Conservation (phyloP, 306 rosid species). For the Cucumis melo region DNA sequence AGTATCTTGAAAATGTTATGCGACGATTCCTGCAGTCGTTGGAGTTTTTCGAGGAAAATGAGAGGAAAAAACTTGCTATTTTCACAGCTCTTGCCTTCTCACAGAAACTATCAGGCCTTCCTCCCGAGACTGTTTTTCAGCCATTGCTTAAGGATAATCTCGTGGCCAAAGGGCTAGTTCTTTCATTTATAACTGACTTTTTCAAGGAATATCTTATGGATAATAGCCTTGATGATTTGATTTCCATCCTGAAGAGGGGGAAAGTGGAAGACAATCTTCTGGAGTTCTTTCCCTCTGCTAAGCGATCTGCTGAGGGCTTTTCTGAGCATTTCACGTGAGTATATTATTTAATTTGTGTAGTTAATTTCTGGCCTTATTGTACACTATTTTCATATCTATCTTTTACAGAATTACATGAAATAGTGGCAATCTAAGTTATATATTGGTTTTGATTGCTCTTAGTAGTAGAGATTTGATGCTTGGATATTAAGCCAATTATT, state of each 20-base stretch:
- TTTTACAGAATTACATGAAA: not conserved
- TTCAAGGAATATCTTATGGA: constrained; percentile 91
- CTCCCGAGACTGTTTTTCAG: constrained; percentile 96
- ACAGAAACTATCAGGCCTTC: constrained; percentile 97
- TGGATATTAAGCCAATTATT: not conserved
- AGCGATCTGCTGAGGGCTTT: constrained; percentile 69
- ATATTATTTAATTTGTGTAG: not conserved
- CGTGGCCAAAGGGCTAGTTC: constrained; percentile 97
- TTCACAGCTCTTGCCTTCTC: constrained; percentile 99
- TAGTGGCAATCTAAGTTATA: not conserved
- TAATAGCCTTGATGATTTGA: constrained; percentile 96
- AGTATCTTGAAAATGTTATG: constrained; percentile 98
- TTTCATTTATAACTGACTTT: constrained; percentile 85
- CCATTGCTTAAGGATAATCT: constrained; percentile 97
- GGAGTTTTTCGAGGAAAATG: constrained; percentile 98
- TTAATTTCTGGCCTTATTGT: not conserved
- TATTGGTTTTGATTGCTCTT: not conserved
- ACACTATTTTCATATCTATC: not conserved
- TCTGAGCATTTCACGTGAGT: constrained; percentile 95
- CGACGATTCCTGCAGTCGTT: constrained; percentile 88
- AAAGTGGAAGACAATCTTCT: constrained; percentile 92
- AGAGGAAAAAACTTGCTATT: constrained; percentile 95
- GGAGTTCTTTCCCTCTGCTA: constrained; percentile 77
- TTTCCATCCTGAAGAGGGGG: constrained; percentile 88
- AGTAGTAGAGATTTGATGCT: not conserved